Percentiles rank a stretch among this genome's conserved stretches.
These are phyloP conservation scores for Thermomucor indicae-seudaticae DNA, from an alignment of 371 early-diverging fungal genomes.

Conservation along the genomic window DNA sequence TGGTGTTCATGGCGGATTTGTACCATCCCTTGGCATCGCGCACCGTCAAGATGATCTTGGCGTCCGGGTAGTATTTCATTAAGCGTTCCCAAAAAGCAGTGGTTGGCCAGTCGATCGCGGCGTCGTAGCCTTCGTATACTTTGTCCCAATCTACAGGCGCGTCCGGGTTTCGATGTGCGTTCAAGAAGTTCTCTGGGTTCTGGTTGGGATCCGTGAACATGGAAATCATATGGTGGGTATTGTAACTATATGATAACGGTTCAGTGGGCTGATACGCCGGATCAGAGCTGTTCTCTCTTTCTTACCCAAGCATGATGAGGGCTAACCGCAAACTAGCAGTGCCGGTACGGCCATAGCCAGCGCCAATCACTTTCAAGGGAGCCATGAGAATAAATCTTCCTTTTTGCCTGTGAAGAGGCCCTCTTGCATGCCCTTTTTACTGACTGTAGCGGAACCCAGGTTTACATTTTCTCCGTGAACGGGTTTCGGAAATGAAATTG, in stretches of 20 bases:
- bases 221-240: constrained; percentile 9
- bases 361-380: constrained; percentile 9
- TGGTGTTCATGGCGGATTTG: constrained; percentile 21
- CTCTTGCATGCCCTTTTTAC: too few relatives aligned
- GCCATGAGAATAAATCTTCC: too few relatives aligned
- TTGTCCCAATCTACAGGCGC: constrained; percentile 5
- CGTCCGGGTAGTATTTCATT: constrained; percentile 25
- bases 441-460: too few relatives aligned
- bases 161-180: constrained; percentile 16
- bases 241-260: too few relatives aligned
- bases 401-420: too few relatives aligned
- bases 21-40: constrained; percentile 33
- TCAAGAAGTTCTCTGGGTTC: constrained; percentile 11
- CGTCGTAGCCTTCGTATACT: constrained; percentile 8
- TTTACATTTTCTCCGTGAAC: too few relatives aligned
- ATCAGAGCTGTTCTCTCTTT: not conserved
- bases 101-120: constrained; percentile 12
- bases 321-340: constrained; percentile 3
- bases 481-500: too few relatives aligned
- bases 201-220: constrained; percentile 4
- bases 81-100: constrained; percentile 7
- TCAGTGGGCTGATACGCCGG: too few relatives aligned
- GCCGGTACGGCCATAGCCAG: constrained; percentile 7
- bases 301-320: constrained; percentile 8
- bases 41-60: constrained; percentile 28